Evolutionary conservation across 257 asterid species (phyloP).

Genomic region (Osmanthus fragrans): DNA sequence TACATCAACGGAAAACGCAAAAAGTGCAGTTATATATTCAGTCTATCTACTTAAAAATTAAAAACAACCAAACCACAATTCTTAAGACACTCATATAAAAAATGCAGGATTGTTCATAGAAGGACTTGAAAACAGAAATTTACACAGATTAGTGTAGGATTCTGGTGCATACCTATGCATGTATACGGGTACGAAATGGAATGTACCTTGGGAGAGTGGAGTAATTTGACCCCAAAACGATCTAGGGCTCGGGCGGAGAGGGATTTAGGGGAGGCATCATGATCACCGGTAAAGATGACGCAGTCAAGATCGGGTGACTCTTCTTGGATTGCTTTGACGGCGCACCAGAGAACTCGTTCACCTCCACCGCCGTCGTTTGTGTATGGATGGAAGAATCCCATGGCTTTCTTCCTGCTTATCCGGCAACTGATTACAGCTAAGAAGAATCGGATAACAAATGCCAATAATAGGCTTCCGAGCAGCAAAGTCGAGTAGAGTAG

Average conservation of each 20-base stretch:
- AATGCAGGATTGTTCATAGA: neutral
- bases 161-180: no score
- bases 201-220: conserved; percentile 58
- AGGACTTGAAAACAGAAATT: neutral
- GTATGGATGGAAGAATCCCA: no score
- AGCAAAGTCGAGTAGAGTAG: conserved; percentile 20
- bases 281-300: conserved; percentile 82
- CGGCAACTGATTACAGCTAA: conserved; percentile 18
- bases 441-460: conserved; percentile 26
- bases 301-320: conserved; percentile 75
- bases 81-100: neutral
- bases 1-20: neutral
- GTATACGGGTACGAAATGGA: neutral
- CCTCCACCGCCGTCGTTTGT: conserved; percentile 84
- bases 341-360: conserved; percentile 28
- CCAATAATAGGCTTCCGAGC: conserved; percentile 32
- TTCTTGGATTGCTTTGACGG: conserved; percentile 35
- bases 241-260: conserved; percentile 71
- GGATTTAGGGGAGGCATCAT: conserved; percentile 69
- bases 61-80: neutral
- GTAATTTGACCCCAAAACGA: conserved; percentile 84
- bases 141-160: no score
- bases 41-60: neutral
- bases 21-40: neutral
- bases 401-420: neutral